Percentiles rank a stretch among this genome's conserved stretches.
These are phyloP conservation scores for Paxillus rubicundulus DNA, from an alignment of 768 basidiomycete genomes.

Conservation along the genomic window DNA sequence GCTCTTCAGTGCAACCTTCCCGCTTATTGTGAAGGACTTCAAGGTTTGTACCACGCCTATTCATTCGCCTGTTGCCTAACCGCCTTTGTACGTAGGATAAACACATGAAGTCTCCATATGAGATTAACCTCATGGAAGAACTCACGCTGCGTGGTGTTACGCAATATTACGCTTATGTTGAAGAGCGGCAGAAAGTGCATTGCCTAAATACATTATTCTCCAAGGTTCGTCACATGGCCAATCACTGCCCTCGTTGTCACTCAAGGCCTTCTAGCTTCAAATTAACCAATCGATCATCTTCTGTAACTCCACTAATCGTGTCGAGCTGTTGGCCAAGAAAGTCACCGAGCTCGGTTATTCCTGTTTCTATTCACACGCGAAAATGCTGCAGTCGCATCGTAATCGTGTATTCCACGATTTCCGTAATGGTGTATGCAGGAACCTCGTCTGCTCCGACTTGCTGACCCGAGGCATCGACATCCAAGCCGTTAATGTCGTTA, in stretches of 20 bases:
- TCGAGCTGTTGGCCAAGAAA: conserved; percentile 98
- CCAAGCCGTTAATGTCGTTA: conserved; percentile 99
- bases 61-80: conserved; percentile 6
- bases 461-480: conserved; percentile 99
- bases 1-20: conserved; percentile 99
- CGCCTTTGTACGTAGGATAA: conserved; percentile 61
- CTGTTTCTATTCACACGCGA: conserved; percentile 99
- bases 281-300: conserved; percentile 99
- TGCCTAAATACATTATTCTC: conserved; percentile 99
- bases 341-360: conserved; percentile 99
- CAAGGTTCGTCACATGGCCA: conserved; percentile 53
- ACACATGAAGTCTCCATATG: conserved; percentile 93
- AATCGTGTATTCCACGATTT: conserved; percentile 99
- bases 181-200: conserved; percentile 99
- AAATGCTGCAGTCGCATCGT: conserved; percentile 98
- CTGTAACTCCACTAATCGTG: conserved; percentile 99
- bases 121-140: conserved; percentile 99
- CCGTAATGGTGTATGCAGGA: conserved; percentile 96
- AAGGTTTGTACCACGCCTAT: conserved; percentile 53
- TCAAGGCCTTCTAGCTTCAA: conserved; percentile 68
- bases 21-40: conserved; percentile 98
- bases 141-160: conserved; percentile 97
- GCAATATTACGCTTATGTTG: conserved; percentile 99
- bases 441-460: conserved; percentile 96
- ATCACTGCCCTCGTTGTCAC: neutral